These are phyloP conservation scores for Leersia perrieri DNA, from an alignment of 176 grass and related monocot species.

Conservation along the genomic window DNA sequence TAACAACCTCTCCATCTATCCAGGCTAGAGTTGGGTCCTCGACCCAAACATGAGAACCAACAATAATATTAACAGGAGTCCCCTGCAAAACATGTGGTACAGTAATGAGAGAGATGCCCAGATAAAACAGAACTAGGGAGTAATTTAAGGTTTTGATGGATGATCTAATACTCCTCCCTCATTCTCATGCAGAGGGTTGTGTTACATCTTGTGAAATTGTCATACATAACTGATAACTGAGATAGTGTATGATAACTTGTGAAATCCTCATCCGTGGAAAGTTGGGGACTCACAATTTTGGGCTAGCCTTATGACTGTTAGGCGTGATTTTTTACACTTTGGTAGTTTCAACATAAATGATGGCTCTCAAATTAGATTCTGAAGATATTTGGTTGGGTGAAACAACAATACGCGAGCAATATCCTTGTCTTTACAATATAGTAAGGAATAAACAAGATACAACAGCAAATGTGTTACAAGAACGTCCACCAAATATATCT, in stretches of 20 bases:
- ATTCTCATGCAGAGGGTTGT: constrained; percentile 3
- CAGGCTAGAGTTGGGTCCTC: constrained; percentile 89
- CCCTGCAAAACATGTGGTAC: constrained; percentile 48
- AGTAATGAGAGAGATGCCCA: constrained; percentile 32
- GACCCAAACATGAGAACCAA: constrained; percentile 96
- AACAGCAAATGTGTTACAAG: too few relatives aligned
- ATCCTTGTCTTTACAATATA: too few relatives aligned
- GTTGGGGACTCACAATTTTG: too few relatives aligned
- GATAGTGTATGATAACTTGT: not conserved
- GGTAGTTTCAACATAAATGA: too few relatives aligned
- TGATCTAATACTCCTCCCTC: not conserved
- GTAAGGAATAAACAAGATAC: too few relatives aligned
- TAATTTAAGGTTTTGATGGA: constrained; percentile 24
- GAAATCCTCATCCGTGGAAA: too few relatives aligned
- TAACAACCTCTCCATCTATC: constrained; percentile 95
- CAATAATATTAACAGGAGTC: constrained; percentile 76
- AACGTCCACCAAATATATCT: too few relatives aligned
- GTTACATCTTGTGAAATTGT: constrained; percentile 26
- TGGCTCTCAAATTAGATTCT: too few relatives aligned
- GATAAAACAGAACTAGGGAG: constrained; percentile 16
- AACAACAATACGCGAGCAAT: too few relatives aligned
- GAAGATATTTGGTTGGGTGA: too few relatives aligned
- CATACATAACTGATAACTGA: not conserved
- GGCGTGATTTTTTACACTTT: too few relatives aligned
- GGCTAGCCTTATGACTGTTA: too few relatives aligned